A percentile compares a stretch with the other conserved stretches of the same genome.
Conservation (phyloP, 306 rosid genomes). For the Fragaria vesca region DNA sequence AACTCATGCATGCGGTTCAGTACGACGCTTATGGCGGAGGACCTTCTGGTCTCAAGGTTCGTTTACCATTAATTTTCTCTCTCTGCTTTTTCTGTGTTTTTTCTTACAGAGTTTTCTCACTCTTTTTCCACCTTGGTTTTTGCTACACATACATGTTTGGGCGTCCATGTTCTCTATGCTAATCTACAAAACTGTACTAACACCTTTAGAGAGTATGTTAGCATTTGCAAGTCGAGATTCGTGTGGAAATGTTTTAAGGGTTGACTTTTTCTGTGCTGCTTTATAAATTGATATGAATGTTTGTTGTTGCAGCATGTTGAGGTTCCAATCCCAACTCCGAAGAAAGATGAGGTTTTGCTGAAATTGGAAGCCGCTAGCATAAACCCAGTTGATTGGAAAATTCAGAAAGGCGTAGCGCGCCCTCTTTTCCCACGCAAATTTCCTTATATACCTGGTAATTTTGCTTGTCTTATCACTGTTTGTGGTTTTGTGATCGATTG, state of each 20-base stretch:
- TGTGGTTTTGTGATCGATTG: neutral
- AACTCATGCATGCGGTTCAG: slow-evolving; percentile 64
- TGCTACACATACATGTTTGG: neutral
- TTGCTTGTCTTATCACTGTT: neutral
- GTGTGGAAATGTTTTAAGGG: neutral
- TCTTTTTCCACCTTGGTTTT: neutral
- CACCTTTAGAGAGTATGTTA: neutral
- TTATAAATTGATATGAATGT: neutral
- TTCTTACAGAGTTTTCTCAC: neutral
- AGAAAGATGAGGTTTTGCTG: slow-evolving; percentile 58
- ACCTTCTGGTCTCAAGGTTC: slow-evolving; percentile 55
- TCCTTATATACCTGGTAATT: slow-evolving; percentile 67
- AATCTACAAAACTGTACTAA: neutral
- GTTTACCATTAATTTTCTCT: neutral
- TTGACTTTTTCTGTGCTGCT: neutral
- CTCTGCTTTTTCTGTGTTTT: neutral
- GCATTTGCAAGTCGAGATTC: neutral
- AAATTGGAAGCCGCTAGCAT: slow-evolving; percentile 73
- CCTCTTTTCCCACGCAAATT: slow-evolving; percentile 62
- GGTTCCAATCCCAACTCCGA: slow-evolving; percentile 56
- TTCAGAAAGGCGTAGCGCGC: slow-evolving; percentile 62
- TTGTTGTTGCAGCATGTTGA: slow-evolving; percentile 53
- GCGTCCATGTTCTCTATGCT: neutral
- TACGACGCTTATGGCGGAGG: slow-evolving; percentile 67
- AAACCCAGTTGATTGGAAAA: slow-evolving; percentile 77